A percentile compares a stretch with the other conserved stretches of the same genome.
phyloP scores from a whole-genome alignment of 2,329 filamentous ascomycete species.

The Phaeosphaeriaceae sp. region DNA sequence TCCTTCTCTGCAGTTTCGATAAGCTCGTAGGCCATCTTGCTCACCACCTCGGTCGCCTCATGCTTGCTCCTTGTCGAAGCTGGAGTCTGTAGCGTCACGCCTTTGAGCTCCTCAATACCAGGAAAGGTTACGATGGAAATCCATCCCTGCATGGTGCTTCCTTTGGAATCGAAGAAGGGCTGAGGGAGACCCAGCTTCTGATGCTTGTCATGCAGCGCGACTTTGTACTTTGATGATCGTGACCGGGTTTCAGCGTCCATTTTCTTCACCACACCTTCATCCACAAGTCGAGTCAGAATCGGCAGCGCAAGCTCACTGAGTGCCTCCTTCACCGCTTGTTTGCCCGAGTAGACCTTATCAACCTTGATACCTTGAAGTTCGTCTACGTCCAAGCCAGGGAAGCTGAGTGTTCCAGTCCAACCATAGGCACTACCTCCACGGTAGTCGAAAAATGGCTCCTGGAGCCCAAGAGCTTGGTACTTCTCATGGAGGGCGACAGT shows the following conservation, averaged over 20 bases:
- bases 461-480: slow-evolving; percentile 33
- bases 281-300: slow-evolving; percentile 31
- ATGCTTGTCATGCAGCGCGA: slow-evolving; percentile 32
- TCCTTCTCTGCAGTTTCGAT: slow-evolving; percentile 30
- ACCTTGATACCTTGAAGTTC: slow-evolving; percentile 33
- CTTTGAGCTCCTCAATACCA: slow-evolving; percentile 18
- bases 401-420: slow-evolving; percentile 31
- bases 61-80: slow-evolving; percentile 42
- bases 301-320: slow-evolving; percentile 41
- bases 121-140: slow-evolving; percentile 30
- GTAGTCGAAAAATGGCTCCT: slow-evolving; percentile 29
- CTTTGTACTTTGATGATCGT: slow-evolving; percentile 21
- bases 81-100: slow-evolving; percentile 29
- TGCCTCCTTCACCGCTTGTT: slow-evolving; percentile 54
- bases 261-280: slow-evolving; percentile 31
- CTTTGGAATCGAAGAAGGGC: slow-evolving; percentile 28
- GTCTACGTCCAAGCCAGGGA: slow-evolving; percentile 22
- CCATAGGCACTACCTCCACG: slow-evolving; percentile 13
- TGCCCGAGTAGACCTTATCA: slow-evolving; percentile 25
- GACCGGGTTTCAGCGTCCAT: neutral
- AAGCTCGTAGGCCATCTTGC: slow-evolving; percentile 37
- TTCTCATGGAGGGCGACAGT: slow-evolving; percentile 34
- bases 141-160: slow-evolving; percentile 24
- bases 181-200: slow-evolving; percentile 30
- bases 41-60: slow-evolving; percentile 52